Conservation (phyloP, 1,284 basidiomycete species). For the Tylopilus sp. region DNA sequence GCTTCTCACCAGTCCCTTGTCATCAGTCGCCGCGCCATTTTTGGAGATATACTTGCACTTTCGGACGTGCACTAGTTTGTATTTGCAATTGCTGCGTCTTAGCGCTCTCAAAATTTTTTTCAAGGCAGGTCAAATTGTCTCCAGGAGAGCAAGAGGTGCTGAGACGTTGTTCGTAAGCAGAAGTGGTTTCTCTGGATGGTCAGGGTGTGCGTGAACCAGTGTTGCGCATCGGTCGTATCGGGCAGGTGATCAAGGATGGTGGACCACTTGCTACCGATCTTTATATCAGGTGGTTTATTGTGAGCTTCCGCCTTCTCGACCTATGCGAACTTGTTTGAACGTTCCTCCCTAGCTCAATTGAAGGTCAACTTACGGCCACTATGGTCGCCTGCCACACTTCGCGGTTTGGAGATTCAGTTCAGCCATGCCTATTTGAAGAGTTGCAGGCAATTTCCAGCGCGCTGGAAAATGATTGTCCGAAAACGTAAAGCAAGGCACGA, state of each 20-base stretch:
- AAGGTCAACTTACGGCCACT: slow-evolving; percentile 93
- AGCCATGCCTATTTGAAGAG: slow-evolving; percentile 78
- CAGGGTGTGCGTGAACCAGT: slow-evolving; percentile 88
- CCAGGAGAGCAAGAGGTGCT: slow-evolving; percentile 67
- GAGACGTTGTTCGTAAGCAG: slow-evolving; percentile 75
- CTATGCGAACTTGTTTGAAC: neutral
- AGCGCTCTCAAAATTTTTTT: slow-evolving; percentile 65
- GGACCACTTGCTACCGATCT: slow-evolving; percentile 66
- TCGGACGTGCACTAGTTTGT: slow-evolving; percentile 63
- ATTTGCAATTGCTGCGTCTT: slow-evolving; percentile 67
- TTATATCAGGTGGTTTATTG: slow-evolving; percentile 75
- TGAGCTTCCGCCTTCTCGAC: slow-evolving; percentile 39
- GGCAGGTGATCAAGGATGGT: slow-evolving; percentile 63
- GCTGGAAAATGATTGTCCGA: slow-evolving; percentile 25
- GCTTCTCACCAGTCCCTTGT: slow-evolving; percentile 24
- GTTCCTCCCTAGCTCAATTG: slow-evolving; percentile 73
- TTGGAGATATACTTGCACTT: slow-evolving; percentile 60
- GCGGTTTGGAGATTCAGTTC: slow-evolving; percentile 76
- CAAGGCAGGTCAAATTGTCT: slow-evolving; percentile 51
- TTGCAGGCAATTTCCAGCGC: slow-evolving; percentile 49
- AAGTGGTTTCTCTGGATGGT: slow-evolving; percentile 79
- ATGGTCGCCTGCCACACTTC: slow-evolving; percentile 84
- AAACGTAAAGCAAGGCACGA: slow-evolving; percentile 34
- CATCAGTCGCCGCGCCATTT: slow-evolving; percentile 46
- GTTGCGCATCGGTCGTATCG: slow-evolving; percentile 73